A percentile compares a stretch with the other conserved stretches of the same genome.
These are phyloP conservation scores for Ceriops tagal DNA, from an alignment of 345 rosid species.

Conservation along the genomic window DNA sequence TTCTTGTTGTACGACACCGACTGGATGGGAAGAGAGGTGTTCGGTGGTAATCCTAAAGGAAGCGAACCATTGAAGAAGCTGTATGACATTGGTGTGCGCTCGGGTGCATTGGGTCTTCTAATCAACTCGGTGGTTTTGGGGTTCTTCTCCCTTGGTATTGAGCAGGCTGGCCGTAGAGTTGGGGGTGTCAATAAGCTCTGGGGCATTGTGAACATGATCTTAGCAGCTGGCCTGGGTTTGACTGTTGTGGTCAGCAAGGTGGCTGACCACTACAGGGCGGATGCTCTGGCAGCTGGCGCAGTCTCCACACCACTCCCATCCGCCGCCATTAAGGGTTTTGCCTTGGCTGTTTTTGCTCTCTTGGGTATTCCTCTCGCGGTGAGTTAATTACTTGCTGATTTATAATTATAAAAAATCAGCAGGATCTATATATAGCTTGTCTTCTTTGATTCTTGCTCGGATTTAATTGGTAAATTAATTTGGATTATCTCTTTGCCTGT, in stretches of 20 bases:
- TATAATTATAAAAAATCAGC: background rate
- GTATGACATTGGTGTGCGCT: slow-evolving; percentile 64
- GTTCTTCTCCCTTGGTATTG: slow-evolving; percentile 54
- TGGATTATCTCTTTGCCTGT: background rate
- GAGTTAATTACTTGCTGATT: slow-evolving; percentile 11
- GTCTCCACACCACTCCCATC: slow-evolving; percentile 34
- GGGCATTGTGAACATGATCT: slow-evolving; percentile 69
- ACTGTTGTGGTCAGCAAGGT: slow-evolving; percentile 53
- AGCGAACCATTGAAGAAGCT: slow-evolving; percentile 15
- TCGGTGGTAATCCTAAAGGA: slow-evolving; percentile 62
- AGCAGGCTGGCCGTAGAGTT: slow-evolving; percentile 35
- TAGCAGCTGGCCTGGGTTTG: slow-evolving; percentile 51
- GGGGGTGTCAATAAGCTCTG: slow-evolving; percentile 61
- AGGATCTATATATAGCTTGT: background rate
- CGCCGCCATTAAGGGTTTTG: slow-evolving; percentile 41
- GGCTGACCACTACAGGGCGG: slow-evolving; percentile 39
- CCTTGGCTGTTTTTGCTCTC: slow-evolving; percentile 56
- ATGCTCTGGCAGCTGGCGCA: background rate
- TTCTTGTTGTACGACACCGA: slow-evolving; percentile 81
- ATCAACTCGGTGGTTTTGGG: slow-evolving; percentile 72
- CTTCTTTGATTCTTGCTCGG: too few species aligned
- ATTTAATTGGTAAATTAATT: too few species aligned
- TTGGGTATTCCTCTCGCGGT: slow-evolving; percentile 84
- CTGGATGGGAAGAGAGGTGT: slow-evolving; percentile 92
- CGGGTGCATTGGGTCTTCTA: slow-evolving; percentile 82